Conservation (phyloP, 2,329 filamentous ascomycete genomes). For the Bisporella sp. region DNA sequence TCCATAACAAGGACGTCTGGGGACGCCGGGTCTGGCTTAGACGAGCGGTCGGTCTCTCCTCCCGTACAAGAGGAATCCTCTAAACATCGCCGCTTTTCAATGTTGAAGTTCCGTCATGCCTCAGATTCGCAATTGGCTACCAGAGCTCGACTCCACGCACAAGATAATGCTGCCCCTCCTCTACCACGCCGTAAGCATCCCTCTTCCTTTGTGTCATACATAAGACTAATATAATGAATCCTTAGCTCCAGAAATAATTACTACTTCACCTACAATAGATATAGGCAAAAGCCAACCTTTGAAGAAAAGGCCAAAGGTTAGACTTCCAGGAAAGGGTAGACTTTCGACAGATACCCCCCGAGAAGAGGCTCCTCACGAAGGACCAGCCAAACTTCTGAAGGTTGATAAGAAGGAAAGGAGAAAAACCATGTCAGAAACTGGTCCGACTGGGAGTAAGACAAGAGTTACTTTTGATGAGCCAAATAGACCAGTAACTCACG, state of each 20-base stretch:
- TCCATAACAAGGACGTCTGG: slow-evolving; percentile 11
- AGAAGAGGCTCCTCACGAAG: slow-evolving; percentile 10
- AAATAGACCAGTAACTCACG: slow-evolving; percentile 38
- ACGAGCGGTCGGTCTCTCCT: slow-evolving; percentile 28
- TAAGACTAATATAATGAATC: slow-evolving; percentile 6
- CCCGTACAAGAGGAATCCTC: slow-evolving; percentile 47
- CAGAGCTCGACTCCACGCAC: slow-evolving; percentile 61
- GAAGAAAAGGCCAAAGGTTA: slow-evolving; percentile 50
- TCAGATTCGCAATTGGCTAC: slow-evolving; percentile 84
- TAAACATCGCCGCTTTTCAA: slow-evolving; percentile 55
- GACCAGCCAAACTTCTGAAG: slow-evolving; percentile 10
- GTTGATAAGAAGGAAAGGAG: slow-evolving; percentile 35
- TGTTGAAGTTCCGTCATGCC: slow-evolving; percentile 83
- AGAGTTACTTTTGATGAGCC: slow-evolving; percentile 58
- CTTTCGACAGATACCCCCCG: slow-evolving; percentile 11
- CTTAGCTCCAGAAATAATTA: slow-evolving; percentile 71
- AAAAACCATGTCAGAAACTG: slow-evolving; percentile 31
- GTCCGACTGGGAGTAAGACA: slow-evolving; percentile 27
- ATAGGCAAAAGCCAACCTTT: slow-evolving; percentile 39
- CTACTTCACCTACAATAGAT: slow-evolving; percentile 76
- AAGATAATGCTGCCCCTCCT: slow-evolving; percentile 44
- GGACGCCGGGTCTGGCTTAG: slow-evolving; percentile 10
- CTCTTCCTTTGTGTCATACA: slow-evolving; percentile 13
- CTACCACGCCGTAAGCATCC: slow-evolving; percentile 48
- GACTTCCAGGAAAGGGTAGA: slow-evolving; percentile 42